These are phyloP conservation scores for Daldinia vernicosa DNA, from an alignment of 495 filamentous ascomycete species.

Conservation along the genomic window DNA sequence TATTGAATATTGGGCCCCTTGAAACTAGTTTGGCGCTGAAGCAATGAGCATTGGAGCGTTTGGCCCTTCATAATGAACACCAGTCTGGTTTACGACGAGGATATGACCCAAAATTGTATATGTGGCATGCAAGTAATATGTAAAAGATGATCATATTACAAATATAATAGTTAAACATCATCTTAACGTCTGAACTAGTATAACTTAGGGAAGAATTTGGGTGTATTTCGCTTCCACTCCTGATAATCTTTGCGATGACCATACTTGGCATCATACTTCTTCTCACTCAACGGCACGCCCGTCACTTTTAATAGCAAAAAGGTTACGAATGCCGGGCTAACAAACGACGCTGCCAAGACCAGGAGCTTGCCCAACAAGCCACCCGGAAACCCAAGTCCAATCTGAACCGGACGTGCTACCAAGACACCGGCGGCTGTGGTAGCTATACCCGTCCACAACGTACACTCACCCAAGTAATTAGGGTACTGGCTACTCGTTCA, in stretches of 20 bases:
- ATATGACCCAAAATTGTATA: not conserved
- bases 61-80: slow-evolving; percentile 13
- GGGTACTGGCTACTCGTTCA: slow-evolving; percentile 61
- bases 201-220: slow-evolving; percentile 71
- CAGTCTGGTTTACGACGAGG: slow-evolving; percentile 1
- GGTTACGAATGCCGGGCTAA: slow-evolving; percentile 69
- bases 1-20: slow-evolving; percentile 6
- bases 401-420: slow-evolving; percentile 51
- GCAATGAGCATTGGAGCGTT: slow-evolving; percentile 24
- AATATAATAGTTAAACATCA: not conserved
- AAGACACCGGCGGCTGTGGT: slow-evolving; percentile 61
- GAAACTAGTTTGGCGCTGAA: slow-evolving; percentile 16
- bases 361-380: slow-evolving; percentile 46
- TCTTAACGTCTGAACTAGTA: slow-evolving; percentile 42
- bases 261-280: slow-evolving; percentile 71
- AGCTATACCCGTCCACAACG: slow-evolving; percentile 71
- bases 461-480: slow-evolving; percentile 74
- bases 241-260: slow-evolving; percentile 71
- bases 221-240: slow-evolving; percentile 72
- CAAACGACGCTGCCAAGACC: slow-evolving; percentile 57
- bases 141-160: not conserved
- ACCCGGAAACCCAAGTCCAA: slow-evolving; percentile 61
- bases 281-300: slow-evolving; percentile 69
- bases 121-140: not conserved
- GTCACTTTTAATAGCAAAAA: slow-evolving; percentile 68